Evolutionary conservation across 2,329 filamentous ascomycete genomes (phyloP).

Genomic region (Aspergillus quadrilineatus): DNA sequence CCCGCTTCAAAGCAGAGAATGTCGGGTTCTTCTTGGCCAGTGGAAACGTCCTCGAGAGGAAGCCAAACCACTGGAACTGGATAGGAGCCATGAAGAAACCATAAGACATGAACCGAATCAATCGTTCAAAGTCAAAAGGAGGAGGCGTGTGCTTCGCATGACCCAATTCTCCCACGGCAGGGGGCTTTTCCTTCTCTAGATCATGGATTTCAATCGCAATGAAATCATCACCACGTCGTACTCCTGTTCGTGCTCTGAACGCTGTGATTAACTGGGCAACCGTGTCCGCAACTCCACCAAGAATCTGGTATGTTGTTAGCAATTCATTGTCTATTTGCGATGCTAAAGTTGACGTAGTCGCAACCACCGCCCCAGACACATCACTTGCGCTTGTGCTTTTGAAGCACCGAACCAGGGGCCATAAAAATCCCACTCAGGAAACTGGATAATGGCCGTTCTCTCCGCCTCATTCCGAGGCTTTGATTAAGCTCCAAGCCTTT

Average conservation of each 20-base stretch:
- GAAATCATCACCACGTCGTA: constrained; percentile 61
- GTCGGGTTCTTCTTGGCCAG: constrained; percentile 75
- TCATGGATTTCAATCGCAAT: constrained; percentile 87
- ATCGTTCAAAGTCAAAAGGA: constrained; percentile 90
- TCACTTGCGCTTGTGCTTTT: neutral
- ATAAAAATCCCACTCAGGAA: neutral
- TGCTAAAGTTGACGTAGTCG: neutral
- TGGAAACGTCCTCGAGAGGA: constrained; percentile 78
- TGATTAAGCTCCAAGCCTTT: neutral
- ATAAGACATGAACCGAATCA: constrained; percentile 95
- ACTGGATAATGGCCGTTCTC: neutral
- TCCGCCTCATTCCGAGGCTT: neutral
- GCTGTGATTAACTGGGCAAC: constrained; percentile 91
- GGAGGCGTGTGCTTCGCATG: constrained; percentile 65
- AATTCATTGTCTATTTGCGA: neutral
- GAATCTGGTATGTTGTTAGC: constrained; percentile 52
- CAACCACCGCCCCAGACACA: neutral
- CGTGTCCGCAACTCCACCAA: constrained; percentile 94
- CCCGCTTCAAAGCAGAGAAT: constrained; percentile 79
- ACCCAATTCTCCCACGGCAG: constrained; percentile 64
- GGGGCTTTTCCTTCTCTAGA: constrained; percentile 75
- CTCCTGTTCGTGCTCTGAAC: constrained; percentile 62
- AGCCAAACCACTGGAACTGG: constrained; percentile 94
- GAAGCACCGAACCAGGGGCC: neutral
- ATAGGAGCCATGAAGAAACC: constrained; percentile 94